Evolutionary conservation across 257 asterid genomes (phyloP), one percentile per base, ranked within the genome.

Genomic region (Coffea eugenioides): DNA sequence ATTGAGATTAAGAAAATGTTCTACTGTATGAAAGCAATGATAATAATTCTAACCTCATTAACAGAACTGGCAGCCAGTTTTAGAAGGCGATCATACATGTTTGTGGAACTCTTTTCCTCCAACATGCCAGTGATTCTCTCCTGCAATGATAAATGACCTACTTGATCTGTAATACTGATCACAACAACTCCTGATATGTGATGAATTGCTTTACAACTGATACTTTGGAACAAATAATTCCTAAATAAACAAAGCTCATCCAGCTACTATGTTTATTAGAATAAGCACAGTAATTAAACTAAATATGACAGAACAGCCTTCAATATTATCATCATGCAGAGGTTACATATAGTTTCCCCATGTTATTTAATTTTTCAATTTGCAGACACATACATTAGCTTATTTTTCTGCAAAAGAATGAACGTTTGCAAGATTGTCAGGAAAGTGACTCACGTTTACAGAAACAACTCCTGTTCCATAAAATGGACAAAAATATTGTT

Each of bases 11-110:
- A 52, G 3, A 52, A 52, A 16, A 15, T 59, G 0, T 11, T 57
- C 14, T 56, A 20, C 36, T 34, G 57, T 21, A 43, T 36, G 56
- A 62, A 2, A 73, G 71, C 16, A 8, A 16, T 56, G n/a, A 79
- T 52, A 23, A 62, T 46, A 83, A 77, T 54, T 65, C 88, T 79
- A 56, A 95, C 98, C 98, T 92, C 88, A 76, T 89, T 88, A 69
- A 90, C 93, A 43, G 98, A 91, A 84, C 78, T 78, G 6, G 94
- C 84, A 72, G 98, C 98, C 90, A 91, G 81, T 52, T 83, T 84
- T 69, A 93, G 81, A 14, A 95, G 88, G 51, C 87, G 87, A 73
- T 90, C 79, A 80, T 95, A 88, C 97, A 95, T 88, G 83, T 76
- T 77, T 79, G 90, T 85, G 5, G 85, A 84, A 52, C 76, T 49